phyloP scores from a whole-genome alignment of 1,284 basidiomycete species.

The Heterobasidion occidentale region DNA sequence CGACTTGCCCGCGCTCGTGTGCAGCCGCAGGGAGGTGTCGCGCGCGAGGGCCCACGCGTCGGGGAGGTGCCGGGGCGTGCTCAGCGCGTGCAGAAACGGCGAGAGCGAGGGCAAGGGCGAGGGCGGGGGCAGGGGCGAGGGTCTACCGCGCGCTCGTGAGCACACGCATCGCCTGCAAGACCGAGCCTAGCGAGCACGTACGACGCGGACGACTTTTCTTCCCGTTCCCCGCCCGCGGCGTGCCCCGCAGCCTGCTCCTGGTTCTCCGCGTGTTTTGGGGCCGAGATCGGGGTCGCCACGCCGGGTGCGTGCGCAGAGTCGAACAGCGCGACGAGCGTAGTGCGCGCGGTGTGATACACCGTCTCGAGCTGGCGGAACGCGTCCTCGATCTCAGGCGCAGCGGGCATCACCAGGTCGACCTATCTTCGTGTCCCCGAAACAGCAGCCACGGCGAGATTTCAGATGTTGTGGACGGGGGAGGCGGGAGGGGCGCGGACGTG shows the following conservation, averaged over 20 bases:
- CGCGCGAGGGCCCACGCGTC: constrained; percentile 58
- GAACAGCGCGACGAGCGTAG: constrained; percentile 33
- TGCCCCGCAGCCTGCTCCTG: too few relatives aligned
- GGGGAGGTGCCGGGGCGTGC: constrained; percentile 25
- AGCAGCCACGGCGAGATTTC: background rate
- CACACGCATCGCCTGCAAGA: too few relatives aligned
- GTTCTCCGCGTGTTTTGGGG: too few relatives aligned
- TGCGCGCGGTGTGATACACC: constrained; percentile 32
- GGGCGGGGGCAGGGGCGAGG: too few relatives aligned
- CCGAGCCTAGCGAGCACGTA: background rate
- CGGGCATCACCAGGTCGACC: constrained; percentile 51
- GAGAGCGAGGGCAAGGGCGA: too few relatives aligned
- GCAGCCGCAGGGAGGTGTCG: constrained; percentile 32
- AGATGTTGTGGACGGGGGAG: constrained; percentile 2
- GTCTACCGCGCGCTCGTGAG: too few relatives aligned
- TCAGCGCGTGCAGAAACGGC: constrained; percentile 16
- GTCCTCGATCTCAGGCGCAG: constrained; percentile 24
- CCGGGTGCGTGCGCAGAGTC: too few relatives aligned
- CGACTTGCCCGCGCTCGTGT: constrained; percentile 42
- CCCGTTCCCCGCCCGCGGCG: background rate
- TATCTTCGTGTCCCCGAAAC: constrained; percentile 12
- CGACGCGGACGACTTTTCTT: background rate
- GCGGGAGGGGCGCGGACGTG: constrained; percentile 15
- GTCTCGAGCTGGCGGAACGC: constrained; percentile 31
- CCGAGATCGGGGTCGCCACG: too few relatives aligned